Evolutionary conservation across 202 grass and related monocot genomes (phyloP).

Genomic region (Zizania palustris): DNA sequence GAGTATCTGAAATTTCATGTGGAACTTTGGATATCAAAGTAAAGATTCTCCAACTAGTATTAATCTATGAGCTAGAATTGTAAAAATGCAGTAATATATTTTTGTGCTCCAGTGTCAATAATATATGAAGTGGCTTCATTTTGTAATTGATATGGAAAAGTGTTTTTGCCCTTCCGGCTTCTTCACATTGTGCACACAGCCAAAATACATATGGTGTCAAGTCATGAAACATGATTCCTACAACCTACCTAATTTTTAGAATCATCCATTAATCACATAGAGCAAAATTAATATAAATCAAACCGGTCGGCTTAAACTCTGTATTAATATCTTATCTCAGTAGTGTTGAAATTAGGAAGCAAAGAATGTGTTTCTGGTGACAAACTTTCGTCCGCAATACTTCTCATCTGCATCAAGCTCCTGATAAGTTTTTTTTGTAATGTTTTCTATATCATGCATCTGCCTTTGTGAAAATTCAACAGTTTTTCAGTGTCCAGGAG

Average conservation of each 20-base stretch:
- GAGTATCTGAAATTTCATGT: background rate
- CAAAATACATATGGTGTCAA: background rate
- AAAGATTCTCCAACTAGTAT: background rate
- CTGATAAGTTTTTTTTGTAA: slow-evolving; percentile 82
- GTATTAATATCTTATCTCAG: slow-evolving; percentile 58
- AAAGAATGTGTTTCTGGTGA: slow-evolving; percentile 58
- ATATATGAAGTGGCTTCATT: background rate
- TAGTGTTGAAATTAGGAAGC: slow-evolving; percentile 56
- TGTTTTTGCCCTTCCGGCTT: background rate
- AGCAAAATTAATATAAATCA: slow-evolving; percentile 39
- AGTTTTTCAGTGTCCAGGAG: slow-evolving; percentile 68
- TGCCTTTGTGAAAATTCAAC: slow-evolving; percentile 84
- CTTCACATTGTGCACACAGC: no score
- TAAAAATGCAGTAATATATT: slow-evolving; percentile 1
- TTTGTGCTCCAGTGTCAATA: slow-evolving; percentile 15
- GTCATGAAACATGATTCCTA: slow-evolving; percentile 18
- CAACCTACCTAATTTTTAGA: slow-evolving; percentile 17
- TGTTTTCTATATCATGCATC: slow-evolving; percentile 88
- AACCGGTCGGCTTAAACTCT: slow-evolving; percentile 34
- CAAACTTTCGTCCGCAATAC: slow-evolving; percentile 72
- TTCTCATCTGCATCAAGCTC: slow-evolving; percentile 78
- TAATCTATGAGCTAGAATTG: slow-evolving; percentile 6
- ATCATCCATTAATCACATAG: background rate
- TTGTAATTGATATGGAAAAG: background rate
- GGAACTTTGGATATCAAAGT: background rate